Percentiles rank a stretch among this genome's conserved stretches.
Evolutionary conservation across 2,329 filamentous ascomycete species (phyloP).

Genomic region (Aspergillus clavatus): DNA sequence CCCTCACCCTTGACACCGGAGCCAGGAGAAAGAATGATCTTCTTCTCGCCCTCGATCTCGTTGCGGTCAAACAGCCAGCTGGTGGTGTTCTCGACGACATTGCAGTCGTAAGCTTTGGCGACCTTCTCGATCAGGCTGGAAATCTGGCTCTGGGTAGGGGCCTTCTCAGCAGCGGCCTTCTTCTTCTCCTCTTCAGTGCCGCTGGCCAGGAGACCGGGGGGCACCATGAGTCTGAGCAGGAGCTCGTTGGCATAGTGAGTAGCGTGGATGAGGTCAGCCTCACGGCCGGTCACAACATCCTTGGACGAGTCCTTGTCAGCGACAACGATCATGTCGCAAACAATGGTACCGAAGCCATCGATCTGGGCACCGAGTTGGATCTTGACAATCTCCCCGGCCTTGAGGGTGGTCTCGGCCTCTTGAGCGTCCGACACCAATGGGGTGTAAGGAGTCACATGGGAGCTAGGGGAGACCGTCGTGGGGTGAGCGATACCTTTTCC

Average conservation of each 20-base stretch:
- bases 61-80: constrained; percentile 96
- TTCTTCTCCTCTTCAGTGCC: constrained; percentile 93
- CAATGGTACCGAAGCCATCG: constrained; percentile 92
- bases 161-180: constrained; percentile 77
- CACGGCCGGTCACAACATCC: constrained; percentile 65
- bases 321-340: constrained; percentile 86
- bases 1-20: constrained; percentile 89
- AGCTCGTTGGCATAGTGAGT: constrained; percentile 96
- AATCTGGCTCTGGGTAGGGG: constrained; percentile 81
- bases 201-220: constrained; percentile 75
- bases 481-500: constrained; percentile 77
- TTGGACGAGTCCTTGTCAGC: constrained; percentile 56
- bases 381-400: constrained; percentile 85
- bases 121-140: constrained; percentile 85
- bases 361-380: constrained; percentile 99
- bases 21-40: constrained; percentile 81
- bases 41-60: constrained; percentile 97
- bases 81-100: constrained; percentile 93
- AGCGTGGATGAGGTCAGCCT: constrained; percentile 82
- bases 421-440: constrained; percentile 79
- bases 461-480: constrained; percentile 88
- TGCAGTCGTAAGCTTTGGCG: constrained; percentile 84
- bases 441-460: constrained; percentile 95
- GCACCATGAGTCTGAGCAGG: constrained; percentile 82
- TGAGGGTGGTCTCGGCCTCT: constrained; percentile 74